Conservation (phyloP, 2,329 filamentous ascomycete genomes). For the Passalora sequoiae region DNA sequence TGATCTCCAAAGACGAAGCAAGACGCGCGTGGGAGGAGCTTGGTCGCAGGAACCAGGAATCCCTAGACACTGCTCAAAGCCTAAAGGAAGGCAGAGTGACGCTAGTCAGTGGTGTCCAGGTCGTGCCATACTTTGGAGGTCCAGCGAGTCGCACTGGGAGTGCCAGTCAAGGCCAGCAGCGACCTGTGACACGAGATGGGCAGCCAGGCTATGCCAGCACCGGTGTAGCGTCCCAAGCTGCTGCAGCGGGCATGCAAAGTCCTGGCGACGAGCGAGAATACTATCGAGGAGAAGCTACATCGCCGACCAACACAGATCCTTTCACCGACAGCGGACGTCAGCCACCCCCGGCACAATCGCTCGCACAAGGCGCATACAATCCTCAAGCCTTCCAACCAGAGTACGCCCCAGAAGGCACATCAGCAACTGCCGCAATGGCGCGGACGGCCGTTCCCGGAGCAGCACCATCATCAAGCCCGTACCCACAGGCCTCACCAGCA, state of each 20-base stretch:
- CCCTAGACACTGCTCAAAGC: constrained; percentile 79
- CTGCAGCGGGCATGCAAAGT: constrained; percentile 25
- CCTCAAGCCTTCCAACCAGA: constrained; percentile 14
- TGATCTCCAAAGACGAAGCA: constrained; percentile 94
- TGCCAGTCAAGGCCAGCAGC: constrained; percentile 34
- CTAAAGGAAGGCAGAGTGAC: constrained; percentile 83
- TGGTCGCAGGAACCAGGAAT: constrained; percentile 85
- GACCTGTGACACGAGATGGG: constrained; percentile 36
- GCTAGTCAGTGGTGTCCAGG: constrained; percentile 85
- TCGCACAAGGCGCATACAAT: constrained; percentile 18
- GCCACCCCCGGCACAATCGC: constrained; percentile 29
- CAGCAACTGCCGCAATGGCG: constrained; percentile 16
- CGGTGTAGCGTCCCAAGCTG: constrained; percentile 15
- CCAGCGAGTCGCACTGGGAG: constrained; percentile 36
- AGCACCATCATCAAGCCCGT: background rate
- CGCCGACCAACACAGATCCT: constrained; percentile 57
- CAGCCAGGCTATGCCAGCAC: constrained; percentile 29
- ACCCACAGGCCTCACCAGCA: background rate
- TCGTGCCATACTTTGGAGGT: constrained; percentile 59
- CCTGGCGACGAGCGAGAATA: constrained; percentile 39
- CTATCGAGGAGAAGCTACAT: constrained; percentile 50
- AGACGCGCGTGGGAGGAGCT: constrained; percentile 96
- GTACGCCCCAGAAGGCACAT: constrained; percentile 2
- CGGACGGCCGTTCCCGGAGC: constrained; percentile 9
- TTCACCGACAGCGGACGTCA: constrained; percentile 49